These are phyloP conservation scores for Phialophora macrospora DNA, from an alignment of 2,329 filamentous ascomycete genomes.

Conservation along the genomic window DNA sequence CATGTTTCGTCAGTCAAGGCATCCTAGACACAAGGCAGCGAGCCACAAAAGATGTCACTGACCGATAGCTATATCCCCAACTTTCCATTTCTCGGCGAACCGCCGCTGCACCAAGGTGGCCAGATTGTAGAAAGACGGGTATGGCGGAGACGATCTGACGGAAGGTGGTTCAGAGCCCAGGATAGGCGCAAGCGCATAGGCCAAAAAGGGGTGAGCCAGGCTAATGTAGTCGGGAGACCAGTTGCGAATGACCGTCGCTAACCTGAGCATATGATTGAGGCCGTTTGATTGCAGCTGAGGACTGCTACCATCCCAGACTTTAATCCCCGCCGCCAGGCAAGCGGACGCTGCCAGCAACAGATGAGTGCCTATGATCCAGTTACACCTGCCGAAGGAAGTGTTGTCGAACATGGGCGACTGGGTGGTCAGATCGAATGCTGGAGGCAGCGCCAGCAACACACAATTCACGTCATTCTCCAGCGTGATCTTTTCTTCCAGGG, in stretches of 20 bases:
- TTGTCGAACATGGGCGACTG: constrained; percentile 3
- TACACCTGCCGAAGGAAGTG: background rate
- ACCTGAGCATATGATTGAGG: background rate
- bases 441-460: constrained; percentile 2
- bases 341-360: background rate
- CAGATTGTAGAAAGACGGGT: constrained; percentile 1
- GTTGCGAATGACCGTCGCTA: background rate
- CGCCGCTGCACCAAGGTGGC: constrained; percentile 2
- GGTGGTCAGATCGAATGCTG: constrained; percentile 1
- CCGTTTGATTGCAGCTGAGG: background rate
- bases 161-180: background rate
- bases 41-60: background rate
- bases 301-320: background rate
- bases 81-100: constrained; percentile 7
- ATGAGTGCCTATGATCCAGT: constrained; percentile 10
- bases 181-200: background rate
- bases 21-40: background rate
- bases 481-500: constrained; percentile 7
- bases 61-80: background rate
- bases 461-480: constrained; percentile 5
- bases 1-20: background rate
- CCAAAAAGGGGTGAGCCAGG: constrained; percentile 6
- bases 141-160: background rate
- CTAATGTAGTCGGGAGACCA: constrained; percentile 11
- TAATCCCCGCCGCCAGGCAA: background rate